Evolutionary conservation across 768 basidiomycete genomes (phyloP).

Genomic region (Leccinum fibrillosum): DNA sequence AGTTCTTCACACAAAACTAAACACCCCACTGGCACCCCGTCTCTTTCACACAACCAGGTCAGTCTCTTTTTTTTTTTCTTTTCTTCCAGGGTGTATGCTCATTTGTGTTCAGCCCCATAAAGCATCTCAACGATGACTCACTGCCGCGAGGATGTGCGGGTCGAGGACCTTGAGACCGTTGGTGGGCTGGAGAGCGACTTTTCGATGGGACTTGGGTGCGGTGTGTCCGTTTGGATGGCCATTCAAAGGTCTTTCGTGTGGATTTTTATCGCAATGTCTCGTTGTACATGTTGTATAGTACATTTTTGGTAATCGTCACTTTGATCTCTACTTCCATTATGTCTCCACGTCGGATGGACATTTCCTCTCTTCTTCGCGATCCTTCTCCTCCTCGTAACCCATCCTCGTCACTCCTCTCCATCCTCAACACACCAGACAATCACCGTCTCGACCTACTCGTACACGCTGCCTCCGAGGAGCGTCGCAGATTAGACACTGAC

Average conservation of each 20-base stretch:
- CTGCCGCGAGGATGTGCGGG: conserved; percentile 69
- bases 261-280: conserved; percentile 80
- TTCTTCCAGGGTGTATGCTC: background rate
- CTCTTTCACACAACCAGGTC: conserved; percentile 48
- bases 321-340: conserved; percentile 29
- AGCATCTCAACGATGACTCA: conserved; percentile 88
- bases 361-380: conserved; percentile 66
- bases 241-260: conserved; percentile 64
- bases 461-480: conserved; percentile 67
- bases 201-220: conserved; percentile 89
- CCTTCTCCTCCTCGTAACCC: conserved; percentile 18
- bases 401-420: conserved; percentile 19
- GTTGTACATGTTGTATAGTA: conserved; percentile 60
- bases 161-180: conserved; percentile 92
- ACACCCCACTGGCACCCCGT: background rate
- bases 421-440: conserved; percentile 17
- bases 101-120: conserved; percentile 33
- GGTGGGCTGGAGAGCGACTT: conserved; percentile 69
- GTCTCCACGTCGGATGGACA: conserved; percentile 69
- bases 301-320: background rate
- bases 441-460: conserved; percentile 61
- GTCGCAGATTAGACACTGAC: conserved; percentile 37
- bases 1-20: conserved; percentile 33
- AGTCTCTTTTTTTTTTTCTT: background rate
- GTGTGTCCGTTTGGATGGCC: conserved; percentile 48